A percentile compares a stretch with the other conserved stretches of the same genome.
Conservation (phyloP, 805 yeast species). For the Yamadazyma takamatsuzukensis region DNA sequence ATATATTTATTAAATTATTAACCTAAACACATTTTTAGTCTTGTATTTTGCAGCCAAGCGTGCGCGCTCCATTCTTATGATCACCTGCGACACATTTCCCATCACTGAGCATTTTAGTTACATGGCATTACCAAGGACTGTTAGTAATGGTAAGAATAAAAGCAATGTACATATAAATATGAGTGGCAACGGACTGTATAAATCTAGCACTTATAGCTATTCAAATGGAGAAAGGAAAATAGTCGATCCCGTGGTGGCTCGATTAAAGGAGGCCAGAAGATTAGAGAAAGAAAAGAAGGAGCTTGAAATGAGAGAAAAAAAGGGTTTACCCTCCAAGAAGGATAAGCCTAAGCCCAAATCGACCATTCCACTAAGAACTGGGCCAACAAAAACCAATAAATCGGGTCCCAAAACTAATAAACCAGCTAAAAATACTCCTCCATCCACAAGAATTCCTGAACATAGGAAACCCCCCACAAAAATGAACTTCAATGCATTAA, state of each 20-base stretch:
- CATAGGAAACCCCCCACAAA: constrained; percentile 6
- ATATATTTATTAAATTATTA: constrained; percentile 2
- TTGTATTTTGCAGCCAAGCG: too few species aligned
- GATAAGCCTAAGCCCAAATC: constrained; percentile 7
- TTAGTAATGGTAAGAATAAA: constrained; percentile 29
- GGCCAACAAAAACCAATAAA: background rate
- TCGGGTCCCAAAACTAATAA: constrained; percentile 6
- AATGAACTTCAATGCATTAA: constrained; percentile 60
- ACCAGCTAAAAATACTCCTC: constrained; percentile 7
- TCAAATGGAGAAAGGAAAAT: constrained; percentile 15
- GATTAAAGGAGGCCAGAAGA: constrained; percentile 64
- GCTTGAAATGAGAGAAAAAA: constrained; percentile 28
- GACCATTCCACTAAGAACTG: constrained; percentile 7
- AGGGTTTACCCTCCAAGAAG: constrained; percentile 23
- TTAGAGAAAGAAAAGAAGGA: constrained; percentile 47
- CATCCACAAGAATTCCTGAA: constrained; percentile 3
- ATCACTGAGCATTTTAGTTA: background rate
- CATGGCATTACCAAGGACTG: constrained; percentile 30
- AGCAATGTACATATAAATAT: constrained; percentile 18
- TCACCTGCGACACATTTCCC: too few species aligned
- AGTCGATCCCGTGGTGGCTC: constrained; percentile 67
- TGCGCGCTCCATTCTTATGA: too few species aligned
- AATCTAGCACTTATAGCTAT: background rate
- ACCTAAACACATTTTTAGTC: too few species aligned
- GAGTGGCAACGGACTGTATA: background rate